phyloP scores from a whole-genome alignment of 148 eudicot genomes.

The Silene latifolia region DNA sequence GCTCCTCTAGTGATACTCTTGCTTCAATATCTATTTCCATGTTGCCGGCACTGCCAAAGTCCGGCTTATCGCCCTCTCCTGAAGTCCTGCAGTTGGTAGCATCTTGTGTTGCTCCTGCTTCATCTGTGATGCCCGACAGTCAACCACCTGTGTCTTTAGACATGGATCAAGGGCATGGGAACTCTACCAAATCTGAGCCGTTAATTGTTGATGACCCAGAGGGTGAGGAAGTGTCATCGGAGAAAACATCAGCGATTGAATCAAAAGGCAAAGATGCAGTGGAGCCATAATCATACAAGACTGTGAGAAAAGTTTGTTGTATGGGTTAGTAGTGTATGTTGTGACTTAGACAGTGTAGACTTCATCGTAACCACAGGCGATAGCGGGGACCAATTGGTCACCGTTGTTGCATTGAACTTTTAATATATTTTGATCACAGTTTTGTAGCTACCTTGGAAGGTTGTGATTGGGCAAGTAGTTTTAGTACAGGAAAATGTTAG shows the following conservation, averaged over 20 bases:
- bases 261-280: slow-evolving; percentile 27
- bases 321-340: slow-evolving; percentile 16
- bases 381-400: slow-evolving; percentile 22
- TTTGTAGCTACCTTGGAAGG: slow-evolving; percentile 33
- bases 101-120: slow-evolving; percentile 37
- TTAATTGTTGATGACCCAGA: slow-evolving; percentile 24
- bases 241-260: slow-evolving; percentile 46
- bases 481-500: slow-evolving; percentile 22
- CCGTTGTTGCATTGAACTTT: slow-evolving; percentile 18
- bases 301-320: neutral
- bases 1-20: slow-evolving; percentile 28
- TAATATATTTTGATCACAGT: slow-evolving; percentile 31
- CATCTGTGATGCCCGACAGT: slow-evolving; percentile 14
- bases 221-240: slow-evolving; percentile 49
- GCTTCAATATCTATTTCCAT: slow-evolving; percentile 30
- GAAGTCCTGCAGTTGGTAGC: slow-evolving; percentile 36
- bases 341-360: slow-evolving; percentile 27
- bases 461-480: slow-evolving; percentile 18
- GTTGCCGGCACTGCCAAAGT: slow-evolving; percentile 21
- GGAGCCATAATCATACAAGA: neutral
- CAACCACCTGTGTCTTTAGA: slow-evolving; percentile 5
- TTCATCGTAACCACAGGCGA: slow-evolving; percentile 19
- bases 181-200: slow-evolving; percentile 46
- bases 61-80: slow-evolving; percentile 37
- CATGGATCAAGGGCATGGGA: slow-evolving; percentile 26